Evolutionary conservation across 768 basidiomycete genomes (phyloP).

Genomic region (Leucosporidium scottii): DNA sequence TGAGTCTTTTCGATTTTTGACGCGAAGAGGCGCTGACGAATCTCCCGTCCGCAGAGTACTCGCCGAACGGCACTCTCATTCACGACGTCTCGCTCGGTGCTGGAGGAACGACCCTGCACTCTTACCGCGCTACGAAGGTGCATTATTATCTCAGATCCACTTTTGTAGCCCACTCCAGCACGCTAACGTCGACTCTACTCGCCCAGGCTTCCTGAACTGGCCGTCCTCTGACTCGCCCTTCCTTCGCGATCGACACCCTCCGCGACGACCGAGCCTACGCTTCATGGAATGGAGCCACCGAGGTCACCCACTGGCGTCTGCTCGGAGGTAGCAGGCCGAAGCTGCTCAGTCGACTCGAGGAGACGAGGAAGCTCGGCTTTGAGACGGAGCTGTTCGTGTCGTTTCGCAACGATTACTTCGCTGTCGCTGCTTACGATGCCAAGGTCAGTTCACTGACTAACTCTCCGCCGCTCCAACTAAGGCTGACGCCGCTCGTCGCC

Average conservation of each 20-base stretch:
- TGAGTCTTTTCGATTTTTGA: neutral
- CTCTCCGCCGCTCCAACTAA: neutral
- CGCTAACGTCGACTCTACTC: no score
- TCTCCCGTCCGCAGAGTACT: no score
- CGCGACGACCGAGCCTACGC: slow-evolving; percentile 22
- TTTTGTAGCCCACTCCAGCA: no score
- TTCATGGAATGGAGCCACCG: slow-evolving; percentile 40
- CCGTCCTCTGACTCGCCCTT: slow-evolving; percentile 24
- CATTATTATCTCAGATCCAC: no score
- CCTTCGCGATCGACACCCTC: slow-evolving; percentile 3
- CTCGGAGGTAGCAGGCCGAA: neutral
- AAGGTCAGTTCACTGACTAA: neutral
- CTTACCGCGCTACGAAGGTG: slow-evolving; percentile 33
- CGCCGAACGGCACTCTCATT: neutral
- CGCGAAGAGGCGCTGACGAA: no score
- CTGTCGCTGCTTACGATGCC: neutral
- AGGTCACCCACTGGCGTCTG: slow-evolving; percentile 22
- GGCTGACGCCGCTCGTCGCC: neutral
- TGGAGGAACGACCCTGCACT: slow-evolving; percentile 27
- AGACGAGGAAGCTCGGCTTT: neutral
- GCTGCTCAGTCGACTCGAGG: neutral
- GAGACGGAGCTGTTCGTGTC: neutral
- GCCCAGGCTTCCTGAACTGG: slow-evolving; percentile 24
- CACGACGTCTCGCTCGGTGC: neutral
- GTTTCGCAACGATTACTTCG: neutral